Base-by-base conservation (phyloP, 176 grass and related monocot species). In the Poa annua region DNA sequence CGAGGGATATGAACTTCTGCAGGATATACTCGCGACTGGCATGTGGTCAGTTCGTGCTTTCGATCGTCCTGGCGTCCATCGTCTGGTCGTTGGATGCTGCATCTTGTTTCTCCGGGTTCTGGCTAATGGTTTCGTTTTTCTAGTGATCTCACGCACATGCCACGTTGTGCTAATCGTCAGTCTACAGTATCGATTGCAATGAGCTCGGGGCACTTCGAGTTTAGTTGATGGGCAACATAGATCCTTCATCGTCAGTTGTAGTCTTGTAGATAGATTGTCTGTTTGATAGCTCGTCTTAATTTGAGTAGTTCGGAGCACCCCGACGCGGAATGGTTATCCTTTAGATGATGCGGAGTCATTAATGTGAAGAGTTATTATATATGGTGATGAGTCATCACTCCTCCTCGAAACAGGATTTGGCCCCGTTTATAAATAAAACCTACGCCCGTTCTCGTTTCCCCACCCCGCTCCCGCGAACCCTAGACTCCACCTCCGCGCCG, bases 11-110 rank as follows among this genome's bases (percentile, higher is more conserved):
- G 22, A 8, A 26, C 69, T 15, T 48, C 6, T 71, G 68, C 21
- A 8, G 1, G n/a, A 2, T 15, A 25, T 71, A 47, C 68, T 0
- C 6, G 3, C 2, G 12, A 13, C 67, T 71, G 38, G 67, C 38
- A n/a, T 71, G 67, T 39, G 11, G 38, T 41, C 67, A 71, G 39
- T 71, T 71, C 39, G n/a, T 4, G 11, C 68, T 71, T 71, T 71
- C 68, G 1, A 4, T 8, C 3, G 39, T 47, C 39, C 41, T 71
- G 68, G 68, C 41, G n/a, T 71, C 45, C 39, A 71, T 71, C 68
- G 13, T 44, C n/a, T 71, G 68, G 39, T 47, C 7, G n/a, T 13
- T 71, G 68, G 39, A 45, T 25, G 68, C 68, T 47, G 68, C 41
- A 8, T 71, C 68, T 4, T 71, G 6, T 45, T 15, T 71, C 39